These are phyloP conservation scores for Scleroderma citrinum DNA, from an alignment of 768 basidiomycete species.

Conservation along the genomic window DNA sequence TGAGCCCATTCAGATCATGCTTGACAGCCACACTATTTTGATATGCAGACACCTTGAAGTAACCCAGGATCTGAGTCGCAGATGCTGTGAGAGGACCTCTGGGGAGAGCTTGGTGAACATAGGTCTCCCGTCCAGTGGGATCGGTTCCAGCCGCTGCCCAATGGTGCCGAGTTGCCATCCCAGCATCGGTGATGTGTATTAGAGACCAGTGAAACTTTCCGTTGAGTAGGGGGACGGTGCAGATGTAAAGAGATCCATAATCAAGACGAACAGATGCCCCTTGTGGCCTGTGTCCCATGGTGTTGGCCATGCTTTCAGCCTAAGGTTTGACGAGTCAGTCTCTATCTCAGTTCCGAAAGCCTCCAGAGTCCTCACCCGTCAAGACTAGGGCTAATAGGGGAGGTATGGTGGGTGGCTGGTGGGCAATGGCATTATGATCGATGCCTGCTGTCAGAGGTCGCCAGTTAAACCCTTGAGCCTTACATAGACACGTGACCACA, in stretches of 20 bases:
- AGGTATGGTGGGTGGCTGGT: no score
- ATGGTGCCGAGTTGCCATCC: constrained; percentile 15
- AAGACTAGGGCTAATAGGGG: no score
- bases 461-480: no score
- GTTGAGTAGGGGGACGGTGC: constrained; percentile 14
- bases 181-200: constrained; percentile 8
- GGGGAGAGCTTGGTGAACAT: constrained; percentile 14
- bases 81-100: constrained; percentile 10
- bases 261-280: constrained; percentile 7
- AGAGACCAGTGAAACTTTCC: constrained; percentile 20
- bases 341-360: not conserved
- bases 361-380: no score
- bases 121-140: constrained; percentile 10
- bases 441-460: no score
- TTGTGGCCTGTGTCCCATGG: not conserved
- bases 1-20: not conserved
- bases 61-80: constrained; percentile 16
- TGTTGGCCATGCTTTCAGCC: not conserved
- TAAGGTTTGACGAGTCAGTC: not conserved
- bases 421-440: no score
- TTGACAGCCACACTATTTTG: not conserved
- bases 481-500: not conserved
- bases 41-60: constrained; percentile 13
- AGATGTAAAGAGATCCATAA: constrained; percentile 13
- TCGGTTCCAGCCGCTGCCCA: constrained; percentile 13